Conservation (phyloP, 2,329 filamentous ascomycete species). For the Aspergillus novoparasiticus region DNA sequence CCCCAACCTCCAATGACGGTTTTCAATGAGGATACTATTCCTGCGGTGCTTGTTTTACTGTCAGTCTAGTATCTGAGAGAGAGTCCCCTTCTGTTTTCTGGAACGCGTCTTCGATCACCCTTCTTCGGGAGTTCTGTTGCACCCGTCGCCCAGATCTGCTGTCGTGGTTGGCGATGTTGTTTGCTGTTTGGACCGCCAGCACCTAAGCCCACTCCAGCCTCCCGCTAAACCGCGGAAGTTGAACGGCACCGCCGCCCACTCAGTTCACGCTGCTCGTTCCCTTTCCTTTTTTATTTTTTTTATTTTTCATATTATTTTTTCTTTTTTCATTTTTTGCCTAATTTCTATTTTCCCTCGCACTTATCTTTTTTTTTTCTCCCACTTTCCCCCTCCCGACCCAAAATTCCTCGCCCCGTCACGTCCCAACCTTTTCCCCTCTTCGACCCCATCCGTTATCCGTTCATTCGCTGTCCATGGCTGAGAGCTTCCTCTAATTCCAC, state of each 20-base stretch:
- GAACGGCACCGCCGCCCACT: slow-evolving; percentile 10
- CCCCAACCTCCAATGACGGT: slow-evolving; percentile 10
- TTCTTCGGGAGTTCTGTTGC: slow-evolving; percentile 9
- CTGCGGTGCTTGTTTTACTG: not conserved
- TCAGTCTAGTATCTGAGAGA: slow-evolving; percentile 5
- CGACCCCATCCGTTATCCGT: slow-evolving; percentile 14
- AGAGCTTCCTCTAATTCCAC: slow-evolving; percentile 19
- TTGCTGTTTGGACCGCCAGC: slow-evolving; percentile 3
- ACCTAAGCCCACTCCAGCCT: slow-evolving; percentile 19
- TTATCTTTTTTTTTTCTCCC: not conserved
- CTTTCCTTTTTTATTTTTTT: not conserved
- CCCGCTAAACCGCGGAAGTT: slow-evolving; percentile 28
- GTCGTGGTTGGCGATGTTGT: slow-evolving; percentile 7
- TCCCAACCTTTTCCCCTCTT: slow-evolving; percentile 14
- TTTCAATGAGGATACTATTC: slow-evolving; percentile 13
- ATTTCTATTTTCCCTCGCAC: not conserved
- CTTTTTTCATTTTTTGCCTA: not conserved
- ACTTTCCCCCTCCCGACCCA: slow-evolving; percentile 23
- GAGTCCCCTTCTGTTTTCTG: slow-evolving; percentile 7
- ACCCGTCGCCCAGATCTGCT: slow-evolving; percentile 9
- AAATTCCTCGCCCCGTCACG: slow-evolving; percentile 15
- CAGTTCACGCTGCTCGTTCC: too few species aligned
- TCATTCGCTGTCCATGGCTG: slow-evolving; percentile 13
- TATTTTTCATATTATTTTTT: not conserved
- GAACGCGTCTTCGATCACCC: slow-evolving; percentile 1